These are phyloP conservation scores for Elaeagnus macrophylla DNA, from an alignment of 306 rosid genomes.

Conservation along the genomic window DNA sequence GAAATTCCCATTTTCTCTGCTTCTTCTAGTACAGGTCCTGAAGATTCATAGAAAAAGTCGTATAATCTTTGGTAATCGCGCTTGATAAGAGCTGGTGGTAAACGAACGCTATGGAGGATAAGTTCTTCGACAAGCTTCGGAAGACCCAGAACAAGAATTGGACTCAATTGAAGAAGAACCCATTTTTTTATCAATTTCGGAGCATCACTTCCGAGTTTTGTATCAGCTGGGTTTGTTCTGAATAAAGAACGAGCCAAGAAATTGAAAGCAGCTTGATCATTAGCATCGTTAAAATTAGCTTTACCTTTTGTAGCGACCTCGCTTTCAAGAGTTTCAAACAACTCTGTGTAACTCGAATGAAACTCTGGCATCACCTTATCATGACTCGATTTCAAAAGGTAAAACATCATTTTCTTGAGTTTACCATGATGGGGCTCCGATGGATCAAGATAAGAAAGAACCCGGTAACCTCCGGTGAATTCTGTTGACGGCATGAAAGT, in stretches of 20 bases:
- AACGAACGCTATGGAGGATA: constrained; percentile 41
- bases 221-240: constrained; percentile 39
- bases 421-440: constrained; percentile 62
- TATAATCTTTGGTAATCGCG: constrained; percentile 56
- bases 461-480: constrained; percentile 82
- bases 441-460: constrained; percentile 86
- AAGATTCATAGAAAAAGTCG: constrained; percentile 58
- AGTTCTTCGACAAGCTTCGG: constrained; percentile 57
- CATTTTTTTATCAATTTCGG: constrained; percentile 53
- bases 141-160: constrained; percentile 51
- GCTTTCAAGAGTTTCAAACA: constrained; percentile 45
- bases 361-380: constrained; percentile 59
- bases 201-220: constrained; percentile 49
- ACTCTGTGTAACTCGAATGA: constrained; percentile 35
- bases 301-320: constrained; percentile 44
- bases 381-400: constrained; percentile 52
- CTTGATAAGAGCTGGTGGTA: constrained; percentile 49
- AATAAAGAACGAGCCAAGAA: constrained; percentile 49
- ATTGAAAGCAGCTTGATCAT: constrained; percentile 71
- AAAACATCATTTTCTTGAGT: constrained; percentile 56
- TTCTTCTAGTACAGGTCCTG: constrained; percentile 44
- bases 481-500: constrained; percentile 73
- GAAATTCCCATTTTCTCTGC: constrained; percentile 65
- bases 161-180: constrained; percentile 57
- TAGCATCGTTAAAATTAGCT: constrained; percentile 32